A percentile compares a stretch with the other conserved stretches of the same genome.
phyloP scores from a whole-genome alignment of 768 basidiomycete genomes.

The Psilocybe cubensis region DNA sequence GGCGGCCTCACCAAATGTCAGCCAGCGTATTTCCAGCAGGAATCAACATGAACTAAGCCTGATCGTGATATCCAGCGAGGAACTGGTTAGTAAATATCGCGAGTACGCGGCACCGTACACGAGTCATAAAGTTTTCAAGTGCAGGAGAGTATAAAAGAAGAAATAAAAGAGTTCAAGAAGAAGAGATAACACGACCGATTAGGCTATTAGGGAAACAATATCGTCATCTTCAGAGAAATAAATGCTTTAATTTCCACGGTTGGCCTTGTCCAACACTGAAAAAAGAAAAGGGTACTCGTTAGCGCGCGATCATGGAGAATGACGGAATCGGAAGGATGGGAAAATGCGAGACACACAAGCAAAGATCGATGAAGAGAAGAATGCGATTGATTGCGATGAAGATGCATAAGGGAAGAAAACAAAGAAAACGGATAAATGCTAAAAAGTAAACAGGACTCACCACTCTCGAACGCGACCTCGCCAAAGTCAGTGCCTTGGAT shows the following conservation, averaged over 20 bases:
- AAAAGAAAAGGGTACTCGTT: not conserved
- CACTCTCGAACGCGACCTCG: conserved; percentile 72
- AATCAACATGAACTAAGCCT: no score
- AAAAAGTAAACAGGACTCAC: conserved; percentile 46
- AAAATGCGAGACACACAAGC: no score
- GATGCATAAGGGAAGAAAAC: not conserved
- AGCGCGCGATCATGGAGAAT: conserved; percentile 9
- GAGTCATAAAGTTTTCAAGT: no score
- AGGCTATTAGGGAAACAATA: not conserved
- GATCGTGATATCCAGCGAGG: no score
- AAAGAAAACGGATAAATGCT: not conserved
- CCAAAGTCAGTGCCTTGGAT: conserved; percentile 82
- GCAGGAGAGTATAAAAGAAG: not conserved
- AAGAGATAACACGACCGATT: not conserved
- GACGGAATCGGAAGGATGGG: no score
- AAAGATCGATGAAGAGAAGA: no score
- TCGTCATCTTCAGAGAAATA: not conserved
- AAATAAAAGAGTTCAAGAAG: not conserved
- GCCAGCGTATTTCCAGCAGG: no score
- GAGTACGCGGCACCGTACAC: no score
- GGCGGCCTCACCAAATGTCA: no score
- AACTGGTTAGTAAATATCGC: no score
- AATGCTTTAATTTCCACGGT: conserved; percentile 23
- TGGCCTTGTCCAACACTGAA: conserved; percentile 33
- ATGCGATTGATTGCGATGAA: not conserved